Evolutionary conservation across 306 rosid genomes (phyloP).

Genomic region (Ormosia semicastrata): DNA sequence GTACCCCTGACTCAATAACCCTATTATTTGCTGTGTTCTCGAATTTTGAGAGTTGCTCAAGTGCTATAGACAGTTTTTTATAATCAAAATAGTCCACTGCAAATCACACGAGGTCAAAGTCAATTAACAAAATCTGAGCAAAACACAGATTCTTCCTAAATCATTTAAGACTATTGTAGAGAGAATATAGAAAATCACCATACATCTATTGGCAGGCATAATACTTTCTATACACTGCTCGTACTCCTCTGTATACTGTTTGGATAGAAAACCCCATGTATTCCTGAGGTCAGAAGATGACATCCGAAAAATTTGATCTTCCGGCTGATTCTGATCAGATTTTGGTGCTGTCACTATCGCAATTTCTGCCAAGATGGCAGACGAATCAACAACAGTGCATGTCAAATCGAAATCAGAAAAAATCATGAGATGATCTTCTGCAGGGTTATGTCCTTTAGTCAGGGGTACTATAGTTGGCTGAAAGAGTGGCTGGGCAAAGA

Average conservation of each 20-base stretch:
- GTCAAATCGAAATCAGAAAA: slow-evolving; percentile 99
- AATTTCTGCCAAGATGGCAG: slow-evolving; percentile 96
- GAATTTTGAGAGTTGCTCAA: slow-evolving; percentile 79
- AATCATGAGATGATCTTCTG: slow-evolving; percentile 58
- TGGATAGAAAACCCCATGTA: slow-evolving; percentile 76
- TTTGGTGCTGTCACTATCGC: slow-evolving; percentile 88
- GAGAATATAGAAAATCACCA: slow-evolving; percentile 22
- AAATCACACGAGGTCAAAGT: slow-evolving; percentile 34
- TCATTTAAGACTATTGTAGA: slow-evolving; percentile 10
- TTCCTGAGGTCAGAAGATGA: slow-evolving; percentile 79
- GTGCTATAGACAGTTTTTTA: slow-evolving; percentile 58
- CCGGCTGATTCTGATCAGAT: slow-evolving; percentile 73
- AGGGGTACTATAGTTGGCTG: slow-evolving; percentile 90
- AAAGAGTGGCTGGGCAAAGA: slow-evolving; percentile 69
- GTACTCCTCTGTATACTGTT: slow-evolving; percentile 86
- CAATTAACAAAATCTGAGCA: slow-evolving; percentile 28
- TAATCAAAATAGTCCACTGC: slow-evolving; percentile 63
- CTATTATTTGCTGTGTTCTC: slow-evolving; percentile 85
- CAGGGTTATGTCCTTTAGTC: slow-evolving; percentile 66
- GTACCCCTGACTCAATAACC: slow-evolving; percentile 86
- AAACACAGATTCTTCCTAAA: slow-evolving; percentile 12
- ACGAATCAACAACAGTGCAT: slow-evolving; percentile 90
- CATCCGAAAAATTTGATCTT: slow-evolving; percentile 63
- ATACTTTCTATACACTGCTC: slow-evolving; percentile 89
- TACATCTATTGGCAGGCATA: slow-evolving; percentile 63